A percentile compares a stretch with the other conserved stretches of the same genome.
These are phyloP conservation scores for Metschnikowia kunwiensis DNA, from an alignment of 805 yeast genomes.

Conservation along the genomic window DNA sequence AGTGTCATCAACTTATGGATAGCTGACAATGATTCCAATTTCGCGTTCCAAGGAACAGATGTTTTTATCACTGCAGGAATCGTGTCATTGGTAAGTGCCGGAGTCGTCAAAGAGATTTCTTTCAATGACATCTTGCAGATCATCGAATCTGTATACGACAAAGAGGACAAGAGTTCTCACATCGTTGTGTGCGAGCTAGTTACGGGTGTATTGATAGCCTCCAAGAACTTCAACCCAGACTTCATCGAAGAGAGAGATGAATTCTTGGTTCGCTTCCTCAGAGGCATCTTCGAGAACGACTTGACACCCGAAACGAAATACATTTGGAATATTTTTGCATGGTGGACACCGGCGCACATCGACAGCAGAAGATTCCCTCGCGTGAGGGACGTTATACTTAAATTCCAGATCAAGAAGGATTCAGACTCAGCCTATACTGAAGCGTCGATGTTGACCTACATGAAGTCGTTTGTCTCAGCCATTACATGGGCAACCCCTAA, in stretches of 20 bases:
- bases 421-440: constrained; percentile 65
- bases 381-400: constrained; percentile 43
- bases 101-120: constrained; percentile 38
- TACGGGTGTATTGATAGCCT: constrained; percentile 57
- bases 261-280: constrained; percentile 44
- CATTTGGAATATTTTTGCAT: constrained; percentile 73
- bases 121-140: constrained; percentile 53
- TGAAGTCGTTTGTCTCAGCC: constrained; percentile 49
- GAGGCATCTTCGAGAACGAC: constrained; percentile 48
- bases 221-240: constrained; percentile 39
- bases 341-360: constrained; percentile 68
- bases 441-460: constrained; percentile 55
- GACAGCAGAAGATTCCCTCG: constrained; percentile 67
- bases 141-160: constrained; percentile 49
- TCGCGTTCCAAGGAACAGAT: constrained; percentile 63
- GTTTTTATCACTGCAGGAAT: constrained; percentile 56
- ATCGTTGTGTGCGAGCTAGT: constrained; percentile 70
- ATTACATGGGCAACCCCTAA: constrained; percentile 54
- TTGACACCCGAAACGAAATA: constrained; percentile 69
- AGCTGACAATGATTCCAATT: constrained; percentile 65
- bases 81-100: constrained; percentile 47
- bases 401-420: constrained; percentile 45
- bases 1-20: constrained; percentile 49
- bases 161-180: constrained; percentile 72
- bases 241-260: constrained; percentile 40